Evolutionary conservation across 495 filamentous ascomycete species (phyloP), one percentile per base, ranked within the genome.

Genomic region (Alectoria sarmentosa): DNA sequence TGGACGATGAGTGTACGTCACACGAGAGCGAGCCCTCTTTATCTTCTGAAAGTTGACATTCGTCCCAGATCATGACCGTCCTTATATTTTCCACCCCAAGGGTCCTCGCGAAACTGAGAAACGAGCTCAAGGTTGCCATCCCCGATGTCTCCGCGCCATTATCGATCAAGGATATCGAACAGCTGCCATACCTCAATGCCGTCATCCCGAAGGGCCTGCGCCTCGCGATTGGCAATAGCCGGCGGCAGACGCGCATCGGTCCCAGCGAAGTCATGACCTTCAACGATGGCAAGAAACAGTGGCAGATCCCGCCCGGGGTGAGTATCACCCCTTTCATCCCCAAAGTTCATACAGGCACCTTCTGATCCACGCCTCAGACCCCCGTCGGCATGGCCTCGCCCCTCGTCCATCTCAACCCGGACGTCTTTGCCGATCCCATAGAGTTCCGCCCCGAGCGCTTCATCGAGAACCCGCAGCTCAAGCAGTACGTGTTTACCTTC

Each of bases 391-490:
- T 77, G 75, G 74, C 75, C 4, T 38, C 64, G 8, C 28, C 74
- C 5, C 42, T 76, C 11, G 61, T 79, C 58, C 75, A 76, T 28
- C 65, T 62, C 13, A 66, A 66, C n/a, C 65, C 63, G 1, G 54
- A 61, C 34, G 21, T 62, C 11, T 81, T 78, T 60, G 69, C 48
- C 15, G 58, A 69, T 6, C 73, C 78, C 0, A 60, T 73, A 8
- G 71, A 76, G 28, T 81, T 80, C 37, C 60, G 76, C n/a, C 76
- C 77, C 0, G 76, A 81, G 63, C 71, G 78, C 11, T 82, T 77
- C 76, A 77, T 73, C 59, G 63, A 67, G 28, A 48, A 63, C 3
- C 58, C 59, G 41, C 37, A 49, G 13, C 56, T 75, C 30, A 72
- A 77, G 19, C 67, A 63, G 23, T 71, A 69, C 36, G 68, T 76